Evolutionary conservation across 352 stramenopile species (phyloP).

Genomic region (Globisporangium barbulae): DNA sequence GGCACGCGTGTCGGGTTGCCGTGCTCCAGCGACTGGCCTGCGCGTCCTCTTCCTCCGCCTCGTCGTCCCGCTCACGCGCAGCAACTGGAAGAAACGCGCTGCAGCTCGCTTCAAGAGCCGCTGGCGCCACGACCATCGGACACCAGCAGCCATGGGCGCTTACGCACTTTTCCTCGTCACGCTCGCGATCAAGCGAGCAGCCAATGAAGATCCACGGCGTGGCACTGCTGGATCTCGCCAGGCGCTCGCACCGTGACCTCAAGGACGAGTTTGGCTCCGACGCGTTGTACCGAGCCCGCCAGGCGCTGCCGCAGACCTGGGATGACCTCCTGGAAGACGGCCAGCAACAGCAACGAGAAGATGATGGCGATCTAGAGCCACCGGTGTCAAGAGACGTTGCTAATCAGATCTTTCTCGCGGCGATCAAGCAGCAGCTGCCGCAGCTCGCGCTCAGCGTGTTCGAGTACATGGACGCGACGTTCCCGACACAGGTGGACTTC

Average conservation of each 20-base stretch:
- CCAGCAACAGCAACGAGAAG: slow-evolving; percentile 1
- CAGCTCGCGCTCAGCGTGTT: slow-evolving; percentile 36
- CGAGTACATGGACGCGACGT: slow-evolving; percentile 37
- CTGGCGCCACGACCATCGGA: not conserved
- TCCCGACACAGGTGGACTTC: slow-evolving; percentile 27
- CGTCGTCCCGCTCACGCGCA: not conserved
- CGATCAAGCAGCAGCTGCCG: slow-evolving; percentile 22
- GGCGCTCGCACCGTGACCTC: slow-evolving; percentile 26
- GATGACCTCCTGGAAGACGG: slow-evolving; percentile 14
- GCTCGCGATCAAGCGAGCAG: not conserved
- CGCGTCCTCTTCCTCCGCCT: not conserved
- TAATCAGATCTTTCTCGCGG: slow-evolving; percentile 31
- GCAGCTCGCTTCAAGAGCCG: not conserved
- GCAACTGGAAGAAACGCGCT: not conserved
- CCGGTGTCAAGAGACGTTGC: slow-evolving; percentile 17
- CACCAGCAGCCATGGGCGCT: not conserved
- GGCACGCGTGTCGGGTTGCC: slow-evolving; percentile 9
- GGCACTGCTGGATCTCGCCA: slow-evolving; percentile 30
- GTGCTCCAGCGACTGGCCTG: slow-evolving; percentile 10
- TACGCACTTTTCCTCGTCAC: slow-evolving; percentile 2
- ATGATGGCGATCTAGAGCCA: not conserved
- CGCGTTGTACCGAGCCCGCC: slow-evolving; percentile 24
- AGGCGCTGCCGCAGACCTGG: slow-evolving; percentile 28
- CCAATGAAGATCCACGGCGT: slow-evolving; percentile 18
- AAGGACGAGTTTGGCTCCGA: slow-evolving; percentile 20